Base-by-base conservation (phyloP, 2,329 filamentous ascomycete species). In the Talaromyces sp. region DNA sequence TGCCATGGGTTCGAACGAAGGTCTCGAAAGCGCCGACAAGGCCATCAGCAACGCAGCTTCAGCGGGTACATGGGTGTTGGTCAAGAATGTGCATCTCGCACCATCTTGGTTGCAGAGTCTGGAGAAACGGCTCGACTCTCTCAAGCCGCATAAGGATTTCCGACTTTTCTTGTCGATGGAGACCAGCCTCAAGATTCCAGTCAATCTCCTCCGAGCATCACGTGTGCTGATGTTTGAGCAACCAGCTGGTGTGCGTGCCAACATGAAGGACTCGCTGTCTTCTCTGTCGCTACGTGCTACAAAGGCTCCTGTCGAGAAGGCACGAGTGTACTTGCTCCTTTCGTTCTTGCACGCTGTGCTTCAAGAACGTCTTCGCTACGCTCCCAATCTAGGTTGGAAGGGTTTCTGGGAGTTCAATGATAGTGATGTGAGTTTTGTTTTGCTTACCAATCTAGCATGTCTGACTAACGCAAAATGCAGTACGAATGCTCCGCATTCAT, bases 331-430 rank as follows among this genome's bases (percentile, higher is more conserved):
- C 72, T 83, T 99, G 55, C 82, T 99, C 56, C 84, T 99, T 40
- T 95, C 90, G 2, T 98, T 99, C 84, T 75, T 99, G 69, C 95
- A 99, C 74, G 96, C 95, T 6, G 93, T 99, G 40, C 88, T 97
- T 11, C 95, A 99, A 76, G 95, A 99, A 77, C 85, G 96, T 69
- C 82, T 99, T 66, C 89, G 95, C 66, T 99, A 99, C 75, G 93
- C 93, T 25, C 96, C 95, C 0, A 93, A 85, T 63, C 82, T 99
- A 61, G 95, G 95, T 65, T 99, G 95, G 95, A 97, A 96, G 81
- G 92, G 92, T 60, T 96, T 97, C 83, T 99, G 96, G 95, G 96
- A 99, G 78, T 99, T 99, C 77, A 99, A 99, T 74, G 96, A 99
- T 77, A 96, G 93, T 69, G 95, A 99, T 78, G 91, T 96, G 86